Conservation (phyloP, 176 grass and related monocot genomes). For the Oryza longistaminata region DNA sequence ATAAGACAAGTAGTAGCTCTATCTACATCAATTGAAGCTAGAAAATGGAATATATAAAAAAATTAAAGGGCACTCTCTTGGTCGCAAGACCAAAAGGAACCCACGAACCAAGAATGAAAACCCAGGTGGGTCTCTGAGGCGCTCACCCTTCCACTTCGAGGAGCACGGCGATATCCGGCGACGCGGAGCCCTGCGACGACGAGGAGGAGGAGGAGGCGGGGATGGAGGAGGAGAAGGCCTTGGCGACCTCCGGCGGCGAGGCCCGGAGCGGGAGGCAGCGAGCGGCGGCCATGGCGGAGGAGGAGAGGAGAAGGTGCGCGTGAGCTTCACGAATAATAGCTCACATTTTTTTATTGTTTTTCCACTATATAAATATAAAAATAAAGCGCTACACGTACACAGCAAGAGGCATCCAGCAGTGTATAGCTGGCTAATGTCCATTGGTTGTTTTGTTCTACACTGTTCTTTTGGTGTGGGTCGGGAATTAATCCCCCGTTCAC, state of each 20-base stretch:
- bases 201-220: neutral
- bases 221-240: neutral
- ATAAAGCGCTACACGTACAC: neutral
- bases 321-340: neutral
- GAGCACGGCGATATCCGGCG: constrained; percentile 39
- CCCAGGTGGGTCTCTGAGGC: neutral
- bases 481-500: no score
- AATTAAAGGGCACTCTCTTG: neutral
- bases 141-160: constrained; percentile 66
- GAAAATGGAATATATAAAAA: neutral
- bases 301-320: neutral
- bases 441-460: no score
- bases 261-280: constrained; percentile 23
- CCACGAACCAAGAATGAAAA: constrained; percentile 16
- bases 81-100: neutral
- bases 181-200: neutral
- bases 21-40: neutral
- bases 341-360: neutral
- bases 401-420: neutral
- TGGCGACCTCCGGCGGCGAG: neutral
- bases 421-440: no score
- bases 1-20: neutral
- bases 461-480: no score
- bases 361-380: neutral
- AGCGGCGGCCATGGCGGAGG: neutral